Percentiles rank a stretch among this genome's conserved stretches.
phyloP scores from a whole-genome alignment of 2,329 filamentous ascomycete species.

The Cercospora berteroae region DNA sequence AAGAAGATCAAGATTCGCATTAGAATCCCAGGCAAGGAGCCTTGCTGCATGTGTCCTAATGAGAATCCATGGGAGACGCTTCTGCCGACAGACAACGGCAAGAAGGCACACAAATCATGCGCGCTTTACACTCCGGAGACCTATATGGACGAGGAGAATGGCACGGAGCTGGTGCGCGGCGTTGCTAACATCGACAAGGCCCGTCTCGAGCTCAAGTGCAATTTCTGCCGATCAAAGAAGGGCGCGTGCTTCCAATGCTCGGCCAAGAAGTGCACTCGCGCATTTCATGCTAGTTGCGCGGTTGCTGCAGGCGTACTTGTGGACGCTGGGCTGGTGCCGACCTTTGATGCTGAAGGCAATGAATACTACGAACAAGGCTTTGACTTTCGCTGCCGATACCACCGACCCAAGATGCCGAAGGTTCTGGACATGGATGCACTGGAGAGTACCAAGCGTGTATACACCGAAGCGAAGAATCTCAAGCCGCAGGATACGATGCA shows the following conservation, averaged over 20 bases:
- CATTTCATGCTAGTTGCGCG: constrained; percentile 94
- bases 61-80: constrained; percentile 77
- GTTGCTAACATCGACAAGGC: constrained; percentile 80
- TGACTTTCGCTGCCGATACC: constrained; percentile 92
- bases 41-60: constrained; percentile 90
- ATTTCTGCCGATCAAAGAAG: constrained; percentile 89
- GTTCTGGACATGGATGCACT: constrained; percentile 58
- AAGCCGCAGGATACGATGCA: constrained; percentile 77
- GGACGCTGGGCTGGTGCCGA: constrained; percentile 79
- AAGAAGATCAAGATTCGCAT: constrained; percentile 77
- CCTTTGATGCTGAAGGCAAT: constrained; percentile 84
- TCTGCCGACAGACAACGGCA: constrained; percentile 82
- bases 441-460: constrained; percentile 68
- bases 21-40: constrained; percentile 69
- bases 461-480: constrained; percentile 65
- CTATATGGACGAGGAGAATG: constrained; percentile 69
- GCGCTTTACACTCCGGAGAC: constrained; percentile 91
- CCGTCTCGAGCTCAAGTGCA: constrained; percentile 85
- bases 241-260: constrained; percentile 98
- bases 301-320: constrained; percentile 88
- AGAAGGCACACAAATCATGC: constrained; percentile 83
- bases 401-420: constrained; percentile 81
- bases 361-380: constrained; percentile 91
- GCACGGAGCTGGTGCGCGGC: constrained; percentile 72
- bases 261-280: constrained; percentile 85